These are phyloP conservation scores for Blastobotrys apis DNA, from an alignment of 1,139 yeast species.

Conservation along the genomic window DNA sequence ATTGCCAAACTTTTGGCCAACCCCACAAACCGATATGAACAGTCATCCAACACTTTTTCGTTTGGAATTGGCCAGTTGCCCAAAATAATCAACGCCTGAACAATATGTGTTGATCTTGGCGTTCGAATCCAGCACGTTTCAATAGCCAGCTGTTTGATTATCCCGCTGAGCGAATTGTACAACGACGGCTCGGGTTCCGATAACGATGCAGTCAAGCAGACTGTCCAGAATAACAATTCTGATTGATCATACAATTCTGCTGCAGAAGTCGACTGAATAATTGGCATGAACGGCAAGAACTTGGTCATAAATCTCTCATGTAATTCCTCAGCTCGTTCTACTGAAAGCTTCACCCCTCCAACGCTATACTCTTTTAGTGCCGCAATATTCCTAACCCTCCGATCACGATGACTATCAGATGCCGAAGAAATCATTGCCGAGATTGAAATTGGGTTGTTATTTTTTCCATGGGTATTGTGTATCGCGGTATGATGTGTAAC, in stretches of 20 bases:
- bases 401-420: slow-evolving; percentile 5
- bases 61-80: slow-evolving; percentile 93
- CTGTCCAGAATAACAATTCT: slow-evolving; percentile 85
- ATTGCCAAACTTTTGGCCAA: slow-evolving; percentile 79
- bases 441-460: background rate
- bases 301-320: slow-evolving; percentile 64
- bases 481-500: background rate
- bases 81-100: slow-evolving; percentile 77
- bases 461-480: too few species aligned
- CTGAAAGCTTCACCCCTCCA: slow-evolving; percentile 67
- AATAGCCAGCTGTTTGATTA: slow-evolving; percentile 82
- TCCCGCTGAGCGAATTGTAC: slow-evolving; percentile 68
- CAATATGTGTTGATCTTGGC: slow-evolving; percentile 89
- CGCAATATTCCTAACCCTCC: background rate
- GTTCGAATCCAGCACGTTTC: slow-evolving; percentile 93
- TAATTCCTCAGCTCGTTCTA: slow-evolving; percentile 63
- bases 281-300: slow-evolving; percentile 75
- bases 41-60: slow-evolving; percentile 87
- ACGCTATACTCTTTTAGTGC: slow-evolving; percentile 44
- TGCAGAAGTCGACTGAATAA: slow-evolving; percentile 66
- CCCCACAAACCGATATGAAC: slow-evolving; percentile 83
- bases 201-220: slow-evolving; percentile 77
- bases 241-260: slow-evolving; percentile 78
- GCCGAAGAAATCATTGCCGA: slow-evolving; percentile 11
- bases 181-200: slow-evolving; percentile 84